phyloP scores from a whole-genome alignment of 495 filamentous ascomycete genomes.

The Penicillium steckii region DNA sequence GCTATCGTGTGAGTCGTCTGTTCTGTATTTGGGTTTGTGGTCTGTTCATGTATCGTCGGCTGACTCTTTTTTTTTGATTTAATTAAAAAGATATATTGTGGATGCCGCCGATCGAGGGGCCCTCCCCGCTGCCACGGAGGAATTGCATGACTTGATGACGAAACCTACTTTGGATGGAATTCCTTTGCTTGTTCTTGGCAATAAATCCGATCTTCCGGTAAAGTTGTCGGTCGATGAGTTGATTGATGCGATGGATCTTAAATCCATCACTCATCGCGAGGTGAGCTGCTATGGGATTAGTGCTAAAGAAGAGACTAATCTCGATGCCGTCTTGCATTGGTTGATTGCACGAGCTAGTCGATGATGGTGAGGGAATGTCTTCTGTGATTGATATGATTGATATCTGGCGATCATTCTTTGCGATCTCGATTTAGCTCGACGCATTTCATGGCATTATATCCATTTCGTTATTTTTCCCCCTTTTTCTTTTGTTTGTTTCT shows the following conservation, averaged over 20 bases:
- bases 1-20: conserved; percentile 75
- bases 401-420: background rate
- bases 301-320: conserved; percentile 96
- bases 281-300: conserved; percentile 99
- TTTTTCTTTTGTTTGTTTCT: too few species aligned
- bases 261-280: conserved; percentile 85
- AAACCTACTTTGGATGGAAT: conserved; percentile 86
- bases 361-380: conserved; percentile 11
- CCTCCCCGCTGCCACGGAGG: conserved; percentile 84
- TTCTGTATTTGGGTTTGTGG: background rate
- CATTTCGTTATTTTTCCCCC: background rate
- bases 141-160: conserved; percentile 83
- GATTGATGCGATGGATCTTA: conserved; percentile 89
- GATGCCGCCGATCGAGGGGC: conserved; percentile 82
- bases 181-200: conserved; percentile 92
- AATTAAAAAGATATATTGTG: conserved; percentile 72
- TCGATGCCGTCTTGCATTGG: conserved; percentile 97
- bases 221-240: conserved; percentile 91
- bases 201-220: conserved; percentile 90
- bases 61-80: background rate
- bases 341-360: conserved; percentile 80
- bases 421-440: background rate
- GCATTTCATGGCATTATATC: conserved; percentile 2
- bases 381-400: background rate
- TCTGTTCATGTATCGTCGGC: background rate